Conservation (phyloP, 768 basidiomycete species). For the Cytidiella melzeri region DNA sequence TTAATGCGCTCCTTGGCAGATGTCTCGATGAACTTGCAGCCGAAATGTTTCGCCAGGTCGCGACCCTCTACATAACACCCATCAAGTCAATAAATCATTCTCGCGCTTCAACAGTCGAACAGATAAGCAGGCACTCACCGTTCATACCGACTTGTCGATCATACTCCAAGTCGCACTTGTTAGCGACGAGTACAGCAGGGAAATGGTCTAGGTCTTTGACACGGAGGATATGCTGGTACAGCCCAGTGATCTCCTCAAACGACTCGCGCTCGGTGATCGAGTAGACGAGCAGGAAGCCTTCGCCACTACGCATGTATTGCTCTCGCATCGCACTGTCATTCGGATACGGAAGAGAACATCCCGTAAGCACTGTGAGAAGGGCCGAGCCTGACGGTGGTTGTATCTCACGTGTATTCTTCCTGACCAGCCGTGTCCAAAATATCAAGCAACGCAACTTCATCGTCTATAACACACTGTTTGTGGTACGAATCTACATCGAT, state of each 20-base stretch:
- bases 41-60: conserved; percentile 91
- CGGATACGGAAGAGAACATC: conserved; percentile 1
- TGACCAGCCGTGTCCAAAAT: conserved; percentile 97
- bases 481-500: conserved; percentile 79
- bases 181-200: conserved; percentile 93
- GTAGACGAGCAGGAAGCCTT: conserved; percentile 96
- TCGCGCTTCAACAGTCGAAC: not conserved
- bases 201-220: conserved; percentile 96
- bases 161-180: conserved; percentile 94
- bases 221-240: conserved; percentile 93
- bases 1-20: conserved; percentile 96
- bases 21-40: conserved; percentile 92
- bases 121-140: conserved; percentile 43
- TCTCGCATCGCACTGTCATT: conserved; percentile 87
- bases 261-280: conserved; percentile 97
- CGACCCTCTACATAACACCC: conserved; percentile 95
- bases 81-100: too few relatives aligned
- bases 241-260: conserved; percentile 94
- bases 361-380: not conserved
- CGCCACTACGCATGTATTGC: conserved; percentile 98
- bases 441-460: conserved; percentile 96
- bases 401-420: conserved; percentile 92
- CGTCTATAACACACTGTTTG: conserved; percentile 96
- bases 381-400: not conserved
- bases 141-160: conserved; percentile 95